Evolutionary conservation across 192 early-diverging fungal genomes (phyloP), one percentile per base, ranked within the genome.

Genomic region (Coemansia sp.): DNA sequence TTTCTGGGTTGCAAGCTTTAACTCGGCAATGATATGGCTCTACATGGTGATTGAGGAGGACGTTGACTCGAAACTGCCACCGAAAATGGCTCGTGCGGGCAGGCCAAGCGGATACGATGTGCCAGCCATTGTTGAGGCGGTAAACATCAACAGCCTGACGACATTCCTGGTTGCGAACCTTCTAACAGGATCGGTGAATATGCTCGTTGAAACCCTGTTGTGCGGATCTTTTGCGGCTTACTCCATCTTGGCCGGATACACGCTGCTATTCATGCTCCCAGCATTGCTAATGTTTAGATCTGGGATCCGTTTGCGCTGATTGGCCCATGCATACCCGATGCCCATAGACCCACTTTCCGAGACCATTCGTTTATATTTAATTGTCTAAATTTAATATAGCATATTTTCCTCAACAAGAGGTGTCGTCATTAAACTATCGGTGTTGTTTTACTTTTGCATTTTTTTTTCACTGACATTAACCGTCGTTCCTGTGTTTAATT

Each of bases 151-250:
- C 82, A 92, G 93, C 48, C 75, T 98, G 62, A 86, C 87, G 5
- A 84, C 90, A 14, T 98, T 98, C 77, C 72, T 98, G 33, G 60
- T 97, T 36, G 96, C 92, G 21, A 98, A 98, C 71, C 41, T 97
- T 6, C 67, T 94, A 48, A 98, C 97, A 0, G 97, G 97, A 3
- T 33, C 88, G 1, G 82, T 94, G 8, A 98, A 98, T 75, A 69
- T 97, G 68, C 74, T 86, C 2, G 74, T 94, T 13, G 80, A 93
- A 64, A 98, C 97, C 6, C 79, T 98, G 24, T 83, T 86, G 36
- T 82, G 86, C n/a, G 63, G 75, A 0, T 68, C 71, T 6, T 14
- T 64, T 27, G 41, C 79, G 34, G 73, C 90, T 0, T 67, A 85
- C 45, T 46, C 54, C 2, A 83, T 92, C 19, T 70, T 88, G 62